A percentile compares a stretch with the other conserved stretches of the same genome.
Conservation (phyloP, 305 asterid species). For the Petunia hybrid region DNA sequence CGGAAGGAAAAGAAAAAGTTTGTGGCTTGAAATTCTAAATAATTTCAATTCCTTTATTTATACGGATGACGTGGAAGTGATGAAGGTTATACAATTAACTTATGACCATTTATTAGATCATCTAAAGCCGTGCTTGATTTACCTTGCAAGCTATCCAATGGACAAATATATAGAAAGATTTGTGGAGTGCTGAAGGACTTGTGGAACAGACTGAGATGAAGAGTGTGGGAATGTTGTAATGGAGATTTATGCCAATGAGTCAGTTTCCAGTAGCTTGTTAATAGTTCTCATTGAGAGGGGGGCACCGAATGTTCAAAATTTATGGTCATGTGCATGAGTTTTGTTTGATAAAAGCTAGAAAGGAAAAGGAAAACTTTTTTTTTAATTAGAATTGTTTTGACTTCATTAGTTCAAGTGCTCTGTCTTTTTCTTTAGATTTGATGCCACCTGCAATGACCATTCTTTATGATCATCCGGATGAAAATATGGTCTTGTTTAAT, state of each 20-base stretch:
- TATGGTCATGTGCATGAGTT: no score
- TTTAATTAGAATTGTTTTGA: no score
- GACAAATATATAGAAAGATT: neutral
- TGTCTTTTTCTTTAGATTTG: no score
- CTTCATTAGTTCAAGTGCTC: no score
- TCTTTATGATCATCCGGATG: no score
- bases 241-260: neutral
- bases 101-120: neutral
- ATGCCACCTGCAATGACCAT: no score
- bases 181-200: slow-evolving; percentile 31
- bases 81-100: no score
- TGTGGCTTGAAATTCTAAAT: slow-evolving; percentile 17
- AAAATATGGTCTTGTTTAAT: no score
- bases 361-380: no score
- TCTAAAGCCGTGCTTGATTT: neutral
- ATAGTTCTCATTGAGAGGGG: no score
- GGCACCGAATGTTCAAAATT: no score
- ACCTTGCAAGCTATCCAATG: neutral
- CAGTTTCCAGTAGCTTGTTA: neutral
- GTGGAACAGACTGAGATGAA: neutral
- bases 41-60: neutral
- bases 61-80: neutral
- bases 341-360: no score
- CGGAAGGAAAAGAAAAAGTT: neutral
- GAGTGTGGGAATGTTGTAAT: neutral